Evolutionary conservation across 73 alveolate genomes (phyloP).

Genomic region (Uronychia setigera): DNA sequence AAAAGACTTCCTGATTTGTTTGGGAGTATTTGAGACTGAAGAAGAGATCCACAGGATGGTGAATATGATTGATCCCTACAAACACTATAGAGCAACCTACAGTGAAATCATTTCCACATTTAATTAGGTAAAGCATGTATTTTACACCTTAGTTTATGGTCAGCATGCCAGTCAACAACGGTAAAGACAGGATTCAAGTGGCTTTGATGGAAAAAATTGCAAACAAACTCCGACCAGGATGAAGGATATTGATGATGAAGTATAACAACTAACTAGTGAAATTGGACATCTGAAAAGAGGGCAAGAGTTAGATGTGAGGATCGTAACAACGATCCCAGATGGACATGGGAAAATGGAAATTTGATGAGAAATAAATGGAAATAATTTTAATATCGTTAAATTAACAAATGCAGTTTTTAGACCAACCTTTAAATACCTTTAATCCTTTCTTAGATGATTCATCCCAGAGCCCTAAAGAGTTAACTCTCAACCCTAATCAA

Average conservation of each 20-base stretch:
- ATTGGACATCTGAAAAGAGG: background rate
- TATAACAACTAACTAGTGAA: background rate
- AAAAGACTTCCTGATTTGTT: background rate
- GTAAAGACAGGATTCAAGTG: background rate
- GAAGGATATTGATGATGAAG: background rate
- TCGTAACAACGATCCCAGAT: no score
- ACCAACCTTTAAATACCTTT: background rate
- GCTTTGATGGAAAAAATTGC: background rate
- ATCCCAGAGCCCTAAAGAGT: background rate
- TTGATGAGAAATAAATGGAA: no score
- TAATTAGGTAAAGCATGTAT: background rate
- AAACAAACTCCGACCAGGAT: background rate
- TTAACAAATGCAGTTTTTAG: background rate
- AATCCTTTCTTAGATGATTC: background rate
- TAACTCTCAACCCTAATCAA: background rate
- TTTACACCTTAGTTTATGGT: background rate
- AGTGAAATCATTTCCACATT: background rate
- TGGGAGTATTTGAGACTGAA: background rate
- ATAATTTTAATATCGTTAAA: no score
- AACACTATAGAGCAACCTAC: background rate
- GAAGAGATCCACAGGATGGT: background rate
- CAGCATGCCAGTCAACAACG: background rate
- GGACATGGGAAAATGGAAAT: no score
- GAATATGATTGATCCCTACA: background rate
- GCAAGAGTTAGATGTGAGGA: background rate